Conservation (phyloP, 2,329 filamentous ascomycete species). For the Xylaria sp. region DNA sequence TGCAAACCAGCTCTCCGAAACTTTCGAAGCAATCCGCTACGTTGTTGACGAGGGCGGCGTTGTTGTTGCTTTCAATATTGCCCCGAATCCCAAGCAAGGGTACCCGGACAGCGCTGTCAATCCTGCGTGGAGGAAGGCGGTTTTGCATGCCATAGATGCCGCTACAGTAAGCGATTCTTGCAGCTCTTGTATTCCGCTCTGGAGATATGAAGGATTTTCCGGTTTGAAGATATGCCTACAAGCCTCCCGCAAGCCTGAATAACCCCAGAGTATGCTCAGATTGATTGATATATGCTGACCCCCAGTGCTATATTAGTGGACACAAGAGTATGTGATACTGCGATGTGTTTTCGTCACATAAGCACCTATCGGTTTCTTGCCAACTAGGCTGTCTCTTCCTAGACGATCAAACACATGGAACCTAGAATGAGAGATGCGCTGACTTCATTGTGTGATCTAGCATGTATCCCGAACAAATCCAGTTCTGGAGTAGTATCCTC, state of each 20-base stretch:
- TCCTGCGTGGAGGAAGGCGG: slow-evolving; percentile 52
- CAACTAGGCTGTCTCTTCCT: neutral
- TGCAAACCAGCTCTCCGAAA: slow-evolving; percentile 49
- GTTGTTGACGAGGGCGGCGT: slow-evolving; percentile 50
- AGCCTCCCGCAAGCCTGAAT: neutral
- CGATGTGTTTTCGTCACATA: neutral
- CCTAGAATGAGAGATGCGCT: neutral
- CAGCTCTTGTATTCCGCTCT: neutral
- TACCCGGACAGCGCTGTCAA: slow-evolving; percentile 53
- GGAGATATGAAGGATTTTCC: neutral
- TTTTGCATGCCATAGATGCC: slow-evolving; percentile 45
- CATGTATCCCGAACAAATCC: slow-evolving; percentile 44
- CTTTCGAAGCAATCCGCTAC: slow-evolving; percentile 50
- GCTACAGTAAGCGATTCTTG: slow-evolving; percentile 19
- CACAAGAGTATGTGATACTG: slow-evolving; percentile 33
- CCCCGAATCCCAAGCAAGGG: slow-evolving; percentile 41
- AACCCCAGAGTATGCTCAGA: neutral
- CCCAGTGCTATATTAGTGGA: slow-evolving; percentile 18
- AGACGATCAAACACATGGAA: neutral
- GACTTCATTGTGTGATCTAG: slow-evolving; percentile 36
- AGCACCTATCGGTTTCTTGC: neutral
- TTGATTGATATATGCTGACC: neutral
- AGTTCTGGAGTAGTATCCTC: slow-evolving; percentile 43
- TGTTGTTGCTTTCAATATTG: slow-evolving; percentile 47
- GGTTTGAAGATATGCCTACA: neutral